Base-by-base conservation (phyloP, 164 flowering plant genomes). In the Stephania cephalantha region DNA sequence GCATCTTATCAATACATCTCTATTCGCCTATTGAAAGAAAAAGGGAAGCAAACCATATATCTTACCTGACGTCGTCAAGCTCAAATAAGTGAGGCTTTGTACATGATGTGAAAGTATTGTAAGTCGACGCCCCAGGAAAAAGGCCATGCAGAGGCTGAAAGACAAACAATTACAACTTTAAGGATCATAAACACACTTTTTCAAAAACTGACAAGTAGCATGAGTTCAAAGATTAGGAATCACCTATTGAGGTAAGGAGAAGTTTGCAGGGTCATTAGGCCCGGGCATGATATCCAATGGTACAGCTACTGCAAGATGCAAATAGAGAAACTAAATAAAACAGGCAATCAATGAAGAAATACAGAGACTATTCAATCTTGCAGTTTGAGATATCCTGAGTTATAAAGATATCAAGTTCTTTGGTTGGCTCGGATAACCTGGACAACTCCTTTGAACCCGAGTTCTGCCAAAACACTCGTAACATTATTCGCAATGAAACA, bases 221-320 rank as follows among this genome's bases (percentile, higher is more conserved):
- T 66, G 48, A 9, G 53, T 44, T 15, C 71, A 68, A 68, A 72
- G 77, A 71, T 45, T 42, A 66, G 63, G 10, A 65, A 61, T 68
- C 76, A 95, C 99, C 99, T 95, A 97, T 80, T 95, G 99, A 52
- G 99, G 99, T 71, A 95, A 83, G 46, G 97, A 74, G 75, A 87
- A 90, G 78, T 95, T 95, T 44, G 98, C 93, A 10, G 99, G 98
- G 79, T 95, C 98, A 83, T 79, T 69, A 20, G 87, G 80, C 68
- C 99, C 99, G 25, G 99, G 92, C 95, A 95, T 93, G 80, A 93
- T 90, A 83, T 91, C 98, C 79, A 95, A 29, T 50, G 94, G 86
- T 20, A 94, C 70, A 76, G 93, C 90, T n/a, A n/a, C 89, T 76
- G 92, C 94, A 80, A 93, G 85, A 97, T 93, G 86, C 79, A 85